These are phyloP conservation scores for Camelina neglecta DNA, from an alignment of 345 rosid genomes.

Conservation along the genomic window DNA sequence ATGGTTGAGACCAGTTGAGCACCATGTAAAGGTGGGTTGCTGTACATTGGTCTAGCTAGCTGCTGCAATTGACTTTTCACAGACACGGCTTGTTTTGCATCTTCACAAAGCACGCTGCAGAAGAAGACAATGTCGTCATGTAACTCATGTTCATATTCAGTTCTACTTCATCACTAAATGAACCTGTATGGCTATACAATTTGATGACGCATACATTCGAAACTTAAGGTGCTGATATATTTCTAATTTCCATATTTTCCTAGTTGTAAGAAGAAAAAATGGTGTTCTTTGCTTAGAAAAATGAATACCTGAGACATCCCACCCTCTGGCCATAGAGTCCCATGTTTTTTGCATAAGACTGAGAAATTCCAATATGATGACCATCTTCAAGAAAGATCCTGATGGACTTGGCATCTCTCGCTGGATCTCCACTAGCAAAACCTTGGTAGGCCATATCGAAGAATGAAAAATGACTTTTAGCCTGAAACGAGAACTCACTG, in stretches of 20 bases:
- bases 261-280: neutral
- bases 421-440: constrained; percentile 97
- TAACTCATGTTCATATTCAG: neutral
- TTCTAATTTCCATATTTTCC: neutral
- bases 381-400: constrained; percentile 95
- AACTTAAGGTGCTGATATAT: neutral
- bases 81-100: constrained; percentile 78
- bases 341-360: constrained; percentile 98
- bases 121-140: neutral
- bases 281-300: neutral
- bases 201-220: neutral
- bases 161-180: constrained; percentile 10
- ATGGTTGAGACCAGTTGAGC: constrained; percentile 81
- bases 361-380: constrained; percentile 86
- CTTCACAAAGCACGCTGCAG: constrained; percentile 83
- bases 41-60: constrained; percentile 98
- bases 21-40: constrained; percentile 96
- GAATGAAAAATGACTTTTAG: constrained; percentile 82
- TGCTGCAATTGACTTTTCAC: constrained; percentile 97
- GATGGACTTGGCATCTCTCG: constrained; percentile 89
- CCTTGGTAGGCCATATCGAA: constrained; percentile 99
- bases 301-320: constrained; percentile 89
- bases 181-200: constrained; percentile 2
- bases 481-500: constrained; percentile 51
- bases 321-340: constrained; percentile 99